Conservation (phyloP, 2,329 filamentous ascomycete species). For the Metarhizium robertsii region DNA sequence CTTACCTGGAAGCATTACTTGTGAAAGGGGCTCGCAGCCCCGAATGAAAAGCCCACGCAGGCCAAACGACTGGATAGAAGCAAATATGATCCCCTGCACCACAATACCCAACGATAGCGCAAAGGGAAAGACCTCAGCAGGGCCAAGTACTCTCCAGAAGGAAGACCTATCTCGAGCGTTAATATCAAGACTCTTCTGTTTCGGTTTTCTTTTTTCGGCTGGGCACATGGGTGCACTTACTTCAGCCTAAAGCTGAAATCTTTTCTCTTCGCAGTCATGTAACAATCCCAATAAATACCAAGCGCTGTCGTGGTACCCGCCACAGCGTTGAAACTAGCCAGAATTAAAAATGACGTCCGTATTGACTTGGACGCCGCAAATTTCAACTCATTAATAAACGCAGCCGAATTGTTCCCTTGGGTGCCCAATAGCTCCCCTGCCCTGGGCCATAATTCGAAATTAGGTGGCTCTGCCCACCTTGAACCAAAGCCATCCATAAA, state of each 20-base stretch:
- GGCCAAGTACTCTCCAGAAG: conserved; percentile 33
- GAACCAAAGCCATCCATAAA: conserved; percentile 3
- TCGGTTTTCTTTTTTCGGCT: not conserved
- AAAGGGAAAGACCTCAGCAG: conserved; percentile 44
- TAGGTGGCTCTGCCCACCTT: conserved; percentile 5
- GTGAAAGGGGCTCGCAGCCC: conserved; percentile 44
- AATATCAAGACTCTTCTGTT: not conserved
- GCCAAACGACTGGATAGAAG: conserved; percentile 46
- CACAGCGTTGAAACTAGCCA: conserved; percentile 51
- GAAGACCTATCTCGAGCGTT: conserved; percentile 19
- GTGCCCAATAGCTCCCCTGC: conserved; percentile 16
- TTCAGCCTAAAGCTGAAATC: conserved; percentile 31
- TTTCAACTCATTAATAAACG: conserved; percentile 40
- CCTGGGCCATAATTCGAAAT: conserved; percentile 7
- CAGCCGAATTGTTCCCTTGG: conserved; percentile 32
- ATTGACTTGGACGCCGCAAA: conserved; percentile 47
- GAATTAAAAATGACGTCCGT: conserved; percentile 51
- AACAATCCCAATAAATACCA: conserved; percentile 49
- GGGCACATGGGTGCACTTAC: conserved; percentile 17
- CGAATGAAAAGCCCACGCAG: conserved; percentile 38
- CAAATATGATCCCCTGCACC: conserved; percentile 48
- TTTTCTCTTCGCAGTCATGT: conserved; percentile 33
- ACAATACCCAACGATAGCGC: conserved; percentile 48
- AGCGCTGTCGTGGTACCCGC: conserved; percentile 45
- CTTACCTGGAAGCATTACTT: conserved; percentile 52